Base-by-base conservation (phyloP, 2,329 filamentous ascomycete genomes). In the Ceratocystis harringtonii region DNA sequence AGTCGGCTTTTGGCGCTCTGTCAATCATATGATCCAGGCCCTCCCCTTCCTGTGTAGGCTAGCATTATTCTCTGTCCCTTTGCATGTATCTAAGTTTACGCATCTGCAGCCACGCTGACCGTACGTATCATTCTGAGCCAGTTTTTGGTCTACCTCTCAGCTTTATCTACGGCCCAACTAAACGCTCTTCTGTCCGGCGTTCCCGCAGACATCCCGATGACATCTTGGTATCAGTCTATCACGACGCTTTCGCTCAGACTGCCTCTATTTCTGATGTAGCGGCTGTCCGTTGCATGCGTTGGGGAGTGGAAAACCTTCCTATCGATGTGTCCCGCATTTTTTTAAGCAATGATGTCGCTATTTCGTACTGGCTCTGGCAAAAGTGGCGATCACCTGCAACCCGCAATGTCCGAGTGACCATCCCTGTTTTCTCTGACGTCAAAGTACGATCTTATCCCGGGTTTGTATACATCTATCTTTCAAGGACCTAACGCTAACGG, bases 221-320 rank as follows among this genome's bases (percentile, higher is more conserved):
- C 36, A 52, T 65, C 12, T 5, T 61, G n/a, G 65, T 67, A n/a
- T 52, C 66, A 12, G 61, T 65, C 19, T 67, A 82, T 1, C 55
- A 62, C 19, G 66, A 68, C 44, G 44, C 32, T 8, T 91, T 91
- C 69, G 81, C 86, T n/a, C 84, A 81, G 69, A 79, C 80, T 64
- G 84, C 88, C n/a, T 84, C 85, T 2, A 75, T 83, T 1, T 92
- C 92, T 71, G 88, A 92, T 73, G 88, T 92, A 71, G 73, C 90
- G 55, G 87, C 91, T 61, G 81, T 92, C 67, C 81, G 88, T 67
- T 90, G 86, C 71, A 87, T 94, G 44, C 81, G 88, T 64, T 91
- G 88, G 78, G 87, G 87, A 15, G 92, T 92, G 72, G 82, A 84
- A 30, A 81, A 83, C 68, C 83, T 92, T 69, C 86, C 87, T 2